phyloP scores from a whole-genome alignment of 2,329 filamentous ascomycete genomes.

The Endocalyx cinctus region DNA sequence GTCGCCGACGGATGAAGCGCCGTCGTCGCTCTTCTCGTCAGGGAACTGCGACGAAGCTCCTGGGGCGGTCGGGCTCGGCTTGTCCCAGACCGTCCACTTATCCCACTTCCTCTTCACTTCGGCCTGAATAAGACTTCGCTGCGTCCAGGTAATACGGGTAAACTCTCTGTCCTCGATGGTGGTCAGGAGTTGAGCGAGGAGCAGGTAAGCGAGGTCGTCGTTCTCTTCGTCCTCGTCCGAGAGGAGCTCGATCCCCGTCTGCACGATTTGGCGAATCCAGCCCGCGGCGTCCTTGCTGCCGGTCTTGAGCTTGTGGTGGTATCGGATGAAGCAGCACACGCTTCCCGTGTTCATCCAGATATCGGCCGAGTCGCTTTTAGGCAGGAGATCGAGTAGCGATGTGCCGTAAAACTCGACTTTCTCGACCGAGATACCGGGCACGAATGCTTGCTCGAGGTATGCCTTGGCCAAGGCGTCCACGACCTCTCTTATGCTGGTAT shows the following conservation, averaged over 20 bases:
- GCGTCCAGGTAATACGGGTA: conserved; percentile 17
- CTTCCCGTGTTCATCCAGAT: conserved; percentile 15
- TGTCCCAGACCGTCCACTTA: background rate
- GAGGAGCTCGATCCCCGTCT: conserved; percentile 22
- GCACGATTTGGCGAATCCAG: conserved; percentile 18
- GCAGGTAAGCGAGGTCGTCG: conserved; percentile 21
- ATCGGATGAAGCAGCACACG: conserved; percentile 23
- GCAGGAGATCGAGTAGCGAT: conserved; percentile 16
- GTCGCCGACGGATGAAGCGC: too few species aligned
- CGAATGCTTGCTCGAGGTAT: conserved; percentile 22
- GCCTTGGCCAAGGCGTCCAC: conserved; percentile 17
- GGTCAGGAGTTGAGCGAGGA: conserved; percentile 18
- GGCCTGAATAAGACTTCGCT: conserved; percentile 18
- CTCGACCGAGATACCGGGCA: conserved; percentile 11
- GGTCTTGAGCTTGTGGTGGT: conserved; percentile 18
- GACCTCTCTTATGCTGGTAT: conserved; percentile 16
- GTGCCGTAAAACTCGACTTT: conserved; percentile 16
- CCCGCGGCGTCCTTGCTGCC: conserved; percentile 10
- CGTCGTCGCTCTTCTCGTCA: too few species aligned
- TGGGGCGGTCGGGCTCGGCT: background rate
- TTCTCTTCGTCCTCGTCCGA: conserved; percentile 25
- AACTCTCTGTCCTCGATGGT: conserved; percentile 18
- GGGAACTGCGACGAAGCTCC: too few species aligned
- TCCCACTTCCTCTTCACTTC: background rate
- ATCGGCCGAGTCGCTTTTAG: conserved; percentile 15